Percentiles rank a stretch among this genome's conserved stretches.
phyloP scores from a whole-genome alignment of 306 rosid genomes.

The Quercus engelmannii region DNA sequence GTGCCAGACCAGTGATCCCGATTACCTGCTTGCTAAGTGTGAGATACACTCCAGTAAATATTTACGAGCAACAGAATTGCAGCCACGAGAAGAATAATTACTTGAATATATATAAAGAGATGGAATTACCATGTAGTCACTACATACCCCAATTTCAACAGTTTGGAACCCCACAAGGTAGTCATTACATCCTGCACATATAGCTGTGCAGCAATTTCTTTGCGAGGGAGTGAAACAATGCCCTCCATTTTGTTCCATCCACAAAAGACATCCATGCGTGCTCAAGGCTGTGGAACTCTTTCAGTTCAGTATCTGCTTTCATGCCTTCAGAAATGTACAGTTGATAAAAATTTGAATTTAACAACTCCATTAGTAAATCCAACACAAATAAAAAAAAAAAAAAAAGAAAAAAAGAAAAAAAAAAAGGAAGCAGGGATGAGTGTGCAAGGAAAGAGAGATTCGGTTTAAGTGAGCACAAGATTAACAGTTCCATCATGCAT shows the following conservation, averaged over 20 bases:
- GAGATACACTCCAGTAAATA: background rate
- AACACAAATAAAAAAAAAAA: background rate
- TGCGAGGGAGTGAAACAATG: background rate
- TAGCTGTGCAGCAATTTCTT: background rate
- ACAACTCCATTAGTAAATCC: background rate
- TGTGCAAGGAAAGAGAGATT: background rate
- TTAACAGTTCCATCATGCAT: background rate
- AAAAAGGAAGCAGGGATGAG: background rate
- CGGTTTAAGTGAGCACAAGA: background rate
- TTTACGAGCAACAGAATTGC: background rate
- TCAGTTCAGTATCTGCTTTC: too few relatives aligned
- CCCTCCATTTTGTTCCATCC: background rate
- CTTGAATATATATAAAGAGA: too few relatives aligned
- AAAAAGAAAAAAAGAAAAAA: background rate
- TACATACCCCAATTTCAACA: background rate
- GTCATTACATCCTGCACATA: background rate
- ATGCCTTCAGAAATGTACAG: background rate
- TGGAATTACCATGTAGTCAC: too few relatives aligned
- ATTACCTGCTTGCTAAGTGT: background rate
- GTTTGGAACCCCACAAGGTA: background rate
- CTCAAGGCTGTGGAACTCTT: background rate
- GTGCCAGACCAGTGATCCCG: background rate
- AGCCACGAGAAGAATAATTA: background rate
- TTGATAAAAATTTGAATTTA: background rate
- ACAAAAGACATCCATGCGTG: background rate